phyloP scores from a whole-genome alignment of 225 moss, liverwort and hornwort species.

The Pseudoscleropodium purum region DNA sequence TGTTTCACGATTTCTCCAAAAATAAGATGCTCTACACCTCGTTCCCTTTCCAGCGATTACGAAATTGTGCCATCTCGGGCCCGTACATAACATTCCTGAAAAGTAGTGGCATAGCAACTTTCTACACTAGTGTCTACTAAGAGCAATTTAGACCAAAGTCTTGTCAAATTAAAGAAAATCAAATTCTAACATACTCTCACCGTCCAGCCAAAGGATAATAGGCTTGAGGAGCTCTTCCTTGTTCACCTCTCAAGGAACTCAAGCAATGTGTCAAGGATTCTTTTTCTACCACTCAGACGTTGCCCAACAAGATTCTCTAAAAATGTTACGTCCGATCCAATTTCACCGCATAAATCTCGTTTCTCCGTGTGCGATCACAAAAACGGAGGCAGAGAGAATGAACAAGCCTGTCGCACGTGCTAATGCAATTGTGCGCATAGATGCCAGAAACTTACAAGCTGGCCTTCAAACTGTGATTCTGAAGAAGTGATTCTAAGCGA shows the following conservation, averaged over 20 bases:
- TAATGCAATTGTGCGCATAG: background rate
- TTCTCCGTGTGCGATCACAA: background rate
- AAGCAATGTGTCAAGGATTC: background rate
- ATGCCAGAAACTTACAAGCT: background rate
- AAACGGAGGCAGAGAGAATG: background rate
- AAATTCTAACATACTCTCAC: background rate
- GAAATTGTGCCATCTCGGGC: background rate
- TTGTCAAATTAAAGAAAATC: background rate
- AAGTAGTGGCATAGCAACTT: background rate
- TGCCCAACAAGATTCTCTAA: background rate
- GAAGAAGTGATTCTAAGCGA: constrained; percentile 66
- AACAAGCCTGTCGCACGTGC: background rate
- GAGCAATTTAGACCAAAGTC: background rate
- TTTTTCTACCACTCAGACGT: background rate
- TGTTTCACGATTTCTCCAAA: no score
- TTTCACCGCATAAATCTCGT: background rate
- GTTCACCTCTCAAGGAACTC: background rate
- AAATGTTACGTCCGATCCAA: background rate
- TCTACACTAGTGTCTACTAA: background rate
- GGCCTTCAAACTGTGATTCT: background rate
- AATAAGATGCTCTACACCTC: background rate
- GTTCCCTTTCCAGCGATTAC: background rate
- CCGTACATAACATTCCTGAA: background rate
- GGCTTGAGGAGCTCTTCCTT: background rate
- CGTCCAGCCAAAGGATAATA: background rate